These are phyloP conservation scores for Juglanconis juglandina DNA, from an alignment of 2,329 filamentous ascomycete genomes.

Conservation along the genomic window DNA sequence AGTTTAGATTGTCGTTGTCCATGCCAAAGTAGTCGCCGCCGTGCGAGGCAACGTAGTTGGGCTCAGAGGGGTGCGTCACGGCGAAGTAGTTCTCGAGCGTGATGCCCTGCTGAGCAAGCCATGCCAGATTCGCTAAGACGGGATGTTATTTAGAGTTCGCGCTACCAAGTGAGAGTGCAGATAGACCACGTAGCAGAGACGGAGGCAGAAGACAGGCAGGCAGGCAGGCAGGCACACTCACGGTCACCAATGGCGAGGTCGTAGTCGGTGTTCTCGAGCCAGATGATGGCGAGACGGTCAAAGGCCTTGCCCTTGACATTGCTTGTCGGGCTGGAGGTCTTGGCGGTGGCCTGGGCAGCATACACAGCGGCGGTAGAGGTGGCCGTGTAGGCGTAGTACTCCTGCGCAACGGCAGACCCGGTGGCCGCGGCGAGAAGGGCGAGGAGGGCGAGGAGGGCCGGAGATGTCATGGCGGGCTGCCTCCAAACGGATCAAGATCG, in stretches of 20 bases:
- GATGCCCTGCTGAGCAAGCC: conserved; percentile 60
- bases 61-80: conserved; percentile 70
- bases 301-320: conserved; percentile 69
- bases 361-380: conserved; percentile 49
- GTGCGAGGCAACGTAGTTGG: conserved; percentile 69
- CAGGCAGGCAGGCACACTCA: conserved; percentile 33
- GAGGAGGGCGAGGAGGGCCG: conserved; percentile 3
- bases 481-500: not conserved
- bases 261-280: conserved; percentile 75
- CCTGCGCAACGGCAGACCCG: conserved; percentile 22
- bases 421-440: conserved; percentile 13
- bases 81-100: conserved; percentile 57
- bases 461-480: conserved; percentile 9
- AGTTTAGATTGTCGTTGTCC: conserved; percentile 62
- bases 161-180: not conserved
- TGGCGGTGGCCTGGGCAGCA: conserved; percentile 57
- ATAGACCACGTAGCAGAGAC: conserved; percentile 1
- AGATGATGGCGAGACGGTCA: conserved; percentile 69
- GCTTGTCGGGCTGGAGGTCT: conserved; percentile 58
- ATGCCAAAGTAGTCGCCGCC: conserved; percentile 74
- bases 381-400: conserved; percentile 47
- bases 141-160: not conserved
- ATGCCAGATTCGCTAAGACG: conserved; percentile 45
- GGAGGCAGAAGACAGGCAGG: conserved; percentile 12
- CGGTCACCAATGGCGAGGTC: conserved; percentile 61